Base-by-base conservation (phyloP, 768 basidiomycete species). In the Infundibulicybe gibba region DNA sequence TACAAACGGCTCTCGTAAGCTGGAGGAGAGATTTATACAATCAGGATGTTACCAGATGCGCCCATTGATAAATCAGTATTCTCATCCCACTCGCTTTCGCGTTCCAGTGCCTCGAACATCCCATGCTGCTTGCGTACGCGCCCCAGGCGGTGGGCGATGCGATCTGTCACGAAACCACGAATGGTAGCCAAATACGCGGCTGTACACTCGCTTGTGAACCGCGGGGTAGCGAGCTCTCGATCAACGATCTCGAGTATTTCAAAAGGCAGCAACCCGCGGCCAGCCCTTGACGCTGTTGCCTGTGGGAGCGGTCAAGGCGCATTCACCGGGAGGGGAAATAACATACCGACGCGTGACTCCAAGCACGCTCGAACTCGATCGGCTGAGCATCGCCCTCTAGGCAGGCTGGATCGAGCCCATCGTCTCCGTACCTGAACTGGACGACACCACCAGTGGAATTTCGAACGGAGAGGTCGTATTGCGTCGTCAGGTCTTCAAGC, bases 341-440 rank as follows among this genome's bases (percentile, higher is more conserved):
- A 58, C 76, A 57, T 61, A 90, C 92, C 59, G 74, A 72, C 47
- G 92, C 87, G 68, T 97, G 94, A 32, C 68, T 80, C 86, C 94
- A 90, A 20, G 90, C 85, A 42, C 97, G 79, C 40, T 81, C 76
- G 51, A 93, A 88, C 53, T 97, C 94, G 47, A 97, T 80, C 2
- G 97, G 97, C 53, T 90, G 88, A 8, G 90, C 90, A 55, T 97
- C 97, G 32, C 94, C 94, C 66, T 98, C 97, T 21, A 98, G 75
- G 57, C 90, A 93, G 40, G 93, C 94, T 1, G 97, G 97, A 63
- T 99, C 97, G 31, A 99, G 75, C 43, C 93, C 94, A 61, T 99
- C 97, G 57, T 97, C 94, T 31, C 97, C 97, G 55, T 97, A 99
- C 25, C 77, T 76, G 70, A 99, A 99, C 60, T 99, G 97, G 3